Evolutionary conservation across 1,284 basidiomycete species (phyloP).

Genomic region (Phylloporus sp.): DNA sequence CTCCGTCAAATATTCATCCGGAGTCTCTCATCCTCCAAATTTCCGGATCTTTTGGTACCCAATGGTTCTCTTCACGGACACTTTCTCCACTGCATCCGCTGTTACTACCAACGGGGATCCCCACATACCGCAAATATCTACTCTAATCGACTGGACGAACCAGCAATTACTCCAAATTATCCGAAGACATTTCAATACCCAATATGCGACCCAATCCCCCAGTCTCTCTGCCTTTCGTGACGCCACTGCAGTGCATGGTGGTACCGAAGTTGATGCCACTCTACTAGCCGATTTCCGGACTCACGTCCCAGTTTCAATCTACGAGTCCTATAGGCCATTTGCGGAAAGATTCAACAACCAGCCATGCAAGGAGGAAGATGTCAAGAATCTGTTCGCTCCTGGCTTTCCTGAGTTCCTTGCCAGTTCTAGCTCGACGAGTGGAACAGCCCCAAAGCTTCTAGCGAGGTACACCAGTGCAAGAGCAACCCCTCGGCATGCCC

Average conservation of each 20-base stretch:
- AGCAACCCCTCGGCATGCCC: no score
- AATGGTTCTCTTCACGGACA: no score
- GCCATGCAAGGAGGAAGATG: constrained; percentile 8
- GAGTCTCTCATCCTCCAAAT: no score
- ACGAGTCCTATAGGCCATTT: constrained; percentile 30
- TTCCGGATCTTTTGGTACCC: no score
- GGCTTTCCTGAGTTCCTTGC: constrained; percentile 3
- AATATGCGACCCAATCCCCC: constrained; percentile 14
- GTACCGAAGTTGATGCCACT: constrained; percentile 4
- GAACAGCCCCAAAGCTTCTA: neutral
- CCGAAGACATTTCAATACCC: constrained; percentile 16
- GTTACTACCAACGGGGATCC: no score
- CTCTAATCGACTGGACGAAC: constrained; percentile 37
- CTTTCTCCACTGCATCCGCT: no score
- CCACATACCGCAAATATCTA: neutral
- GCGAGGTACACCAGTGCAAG: neutral
- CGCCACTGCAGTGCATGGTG: constrained; percentile 10
- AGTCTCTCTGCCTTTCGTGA: constrained; percentile 22
- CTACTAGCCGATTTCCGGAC: constrained; percentile 21
- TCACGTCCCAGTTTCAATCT: constrained; percentile 22
- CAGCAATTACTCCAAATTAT: constrained; percentile 41
- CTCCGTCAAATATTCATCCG: no score
- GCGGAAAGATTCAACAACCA: constrained; percentile 23
- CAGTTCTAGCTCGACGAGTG: neutral
- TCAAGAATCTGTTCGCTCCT: constrained; percentile 9